Percentiles rank a stretch among this genome's conserved stretches.
Evolutionary conservation across 176 grass and related monocot species (phyloP).

Genomic region (Oryza nivara): DNA sequence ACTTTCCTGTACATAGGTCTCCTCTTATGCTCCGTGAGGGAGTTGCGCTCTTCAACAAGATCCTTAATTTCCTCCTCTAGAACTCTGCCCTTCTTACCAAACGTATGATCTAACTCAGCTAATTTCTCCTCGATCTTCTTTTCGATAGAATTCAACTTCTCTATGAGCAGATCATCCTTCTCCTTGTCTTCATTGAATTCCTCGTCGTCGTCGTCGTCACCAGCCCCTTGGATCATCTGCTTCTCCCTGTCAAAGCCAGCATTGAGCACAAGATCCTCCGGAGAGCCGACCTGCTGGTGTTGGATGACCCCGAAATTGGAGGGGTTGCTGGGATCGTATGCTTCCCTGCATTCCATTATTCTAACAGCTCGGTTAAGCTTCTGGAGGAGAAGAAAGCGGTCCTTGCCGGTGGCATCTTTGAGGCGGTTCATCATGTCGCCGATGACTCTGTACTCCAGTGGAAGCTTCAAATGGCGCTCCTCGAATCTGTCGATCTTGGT

Average conservation of each 20-base stretch:
- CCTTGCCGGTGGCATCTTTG: slow-evolving; percentile 76
- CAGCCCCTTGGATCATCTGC: slow-evolving; percentile 67
- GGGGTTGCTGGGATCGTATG: slow-evolving; percentile 81
- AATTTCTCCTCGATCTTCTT: slow-evolving; percentile 81
- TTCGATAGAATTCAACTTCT: slow-evolving; percentile 83
- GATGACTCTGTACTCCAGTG: slow-evolving; percentile 90
- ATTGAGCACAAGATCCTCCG: slow-evolving; percentile 68
- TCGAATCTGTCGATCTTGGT: slow-evolving; percentile 83
- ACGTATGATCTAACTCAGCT: slow-evolving; percentile 74
- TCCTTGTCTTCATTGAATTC: slow-evolving; percentile 78
- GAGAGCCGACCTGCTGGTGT: slow-evolving; percentile 76
- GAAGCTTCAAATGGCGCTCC: slow-evolving; percentile 74
- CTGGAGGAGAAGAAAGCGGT: slow-evolving; percentile 82
- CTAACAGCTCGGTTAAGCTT: slow-evolving; percentile 83
- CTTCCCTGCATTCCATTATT: slow-evolving; percentile 87
- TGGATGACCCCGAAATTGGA: slow-evolving; percentile 86
- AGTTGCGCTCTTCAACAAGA: slow-evolving; percentile 81
- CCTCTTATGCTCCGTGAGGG: slow-evolving; percentile 67
- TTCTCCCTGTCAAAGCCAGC: slow-evolving; percentile 78
- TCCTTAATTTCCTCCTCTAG: slow-evolving; percentile 82
- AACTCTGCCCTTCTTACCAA: slow-evolving; percentile 90
- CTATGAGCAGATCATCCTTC: slow-evolving; percentile 68
- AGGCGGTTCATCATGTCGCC: slow-evolving; percentile 88
- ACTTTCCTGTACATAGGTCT: slow-evolving; percentile 93
- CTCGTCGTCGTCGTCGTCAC: slow-evolving; percentile 51